A percentile compares a stretch with the other conserved stretches of the same genome.
These are phyloP conservation scores for Aphanomyces euteiches DNA, from an alignment of 352 stramenopile genomes.

Conservation along the genomic window DNA sequence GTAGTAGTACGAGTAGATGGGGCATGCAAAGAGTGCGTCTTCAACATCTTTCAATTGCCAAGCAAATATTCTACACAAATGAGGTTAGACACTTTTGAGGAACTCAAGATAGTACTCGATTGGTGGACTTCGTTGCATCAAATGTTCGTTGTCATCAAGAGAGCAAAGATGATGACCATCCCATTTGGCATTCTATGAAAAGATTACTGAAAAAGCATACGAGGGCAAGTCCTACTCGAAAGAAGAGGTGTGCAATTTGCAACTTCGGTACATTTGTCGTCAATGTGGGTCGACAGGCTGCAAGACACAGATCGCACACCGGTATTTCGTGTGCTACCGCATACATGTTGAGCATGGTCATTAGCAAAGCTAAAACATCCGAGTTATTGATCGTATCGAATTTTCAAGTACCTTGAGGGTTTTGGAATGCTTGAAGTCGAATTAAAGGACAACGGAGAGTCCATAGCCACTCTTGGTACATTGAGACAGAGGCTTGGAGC, in stretches of 20 bases:
- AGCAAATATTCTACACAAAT: background rate
- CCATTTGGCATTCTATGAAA: conserved; percentile 15
- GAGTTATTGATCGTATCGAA: background rate
- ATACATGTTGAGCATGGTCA: background rate
- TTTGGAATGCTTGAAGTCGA: conserved; percentile 3
- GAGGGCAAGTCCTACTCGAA: conserved; percentile 3
- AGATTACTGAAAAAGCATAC: too few relatives aligned
- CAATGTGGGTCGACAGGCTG: background rate
- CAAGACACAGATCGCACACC: conserved; percentile 9
- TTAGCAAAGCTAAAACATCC: conserved; percentile 17
- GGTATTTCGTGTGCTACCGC: background rate
- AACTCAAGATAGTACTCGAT: conserved; percentile 14
- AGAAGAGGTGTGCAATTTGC: conserved; percentile 1
- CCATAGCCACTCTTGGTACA: conserved; percentile 21
- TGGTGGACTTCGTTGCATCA: conserved; percentile 10
- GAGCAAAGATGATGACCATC: background rate
- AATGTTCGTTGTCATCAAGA: background rate
- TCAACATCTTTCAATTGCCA: background rate
- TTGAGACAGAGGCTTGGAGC: conserved; percentile 15
- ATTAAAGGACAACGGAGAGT: background rate
- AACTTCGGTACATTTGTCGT: background rate
- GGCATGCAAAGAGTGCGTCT: conserved; percentile 14
- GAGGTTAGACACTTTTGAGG: background rate
- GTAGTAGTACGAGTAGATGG: conserved; percentile 25
- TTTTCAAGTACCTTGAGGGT: background rate